Conservation (phyloP, 805 yeast genomes). For the Yarrowia keelungensis region DNA sequence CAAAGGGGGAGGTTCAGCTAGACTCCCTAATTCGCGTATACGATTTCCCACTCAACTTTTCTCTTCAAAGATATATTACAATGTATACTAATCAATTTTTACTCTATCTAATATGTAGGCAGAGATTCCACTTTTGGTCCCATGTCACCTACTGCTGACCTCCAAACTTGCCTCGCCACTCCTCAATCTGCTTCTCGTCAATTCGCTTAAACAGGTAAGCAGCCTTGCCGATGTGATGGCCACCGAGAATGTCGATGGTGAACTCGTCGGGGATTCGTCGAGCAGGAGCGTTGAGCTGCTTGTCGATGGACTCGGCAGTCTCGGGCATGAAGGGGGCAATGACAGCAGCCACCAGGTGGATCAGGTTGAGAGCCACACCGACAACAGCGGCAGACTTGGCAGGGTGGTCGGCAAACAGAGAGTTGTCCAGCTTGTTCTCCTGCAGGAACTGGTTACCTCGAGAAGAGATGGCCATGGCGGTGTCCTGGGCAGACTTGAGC, state of each 20-base stretch:
- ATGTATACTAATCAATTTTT: conserved; percentile 1
- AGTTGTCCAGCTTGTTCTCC: conserved; percentile 93
- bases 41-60: background rate
- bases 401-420: conserved; percentile 75
- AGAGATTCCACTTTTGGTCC: background rate
- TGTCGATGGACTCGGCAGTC: conserved; percentile 69
- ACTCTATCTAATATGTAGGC: conserved; percentile 3
- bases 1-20: too few species aligned
- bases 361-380: conserved; percentile 86
- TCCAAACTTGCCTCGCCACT: conserved; percentile 86
- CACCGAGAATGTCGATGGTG: conserved; percentile 69
- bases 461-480: conserved; percentile 88
- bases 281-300: conserved; percentile 83
- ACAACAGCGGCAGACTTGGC: conserved; percentile 89
- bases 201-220: conserved; percentile 91
- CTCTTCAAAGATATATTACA: background rate
- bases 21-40: too few species aligned
- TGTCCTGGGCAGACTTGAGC: conserved; percentile 87
- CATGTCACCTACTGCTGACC: conserved; percentile 53
- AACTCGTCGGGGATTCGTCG: conserved; percentile 79
- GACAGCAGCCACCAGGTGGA: conserved; percentile 83
- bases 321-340: conserved; percentile 92
- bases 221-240: conserved; percentile 89
- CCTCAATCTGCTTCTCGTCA: conserved; percentile 84
- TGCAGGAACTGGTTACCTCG: conserved; percentile 96